These are phyloP conservation scores for Hanseniaspora meyeri DNA, from an alignment of 805 yeast species.

Conservation along the genomic window DNA sequence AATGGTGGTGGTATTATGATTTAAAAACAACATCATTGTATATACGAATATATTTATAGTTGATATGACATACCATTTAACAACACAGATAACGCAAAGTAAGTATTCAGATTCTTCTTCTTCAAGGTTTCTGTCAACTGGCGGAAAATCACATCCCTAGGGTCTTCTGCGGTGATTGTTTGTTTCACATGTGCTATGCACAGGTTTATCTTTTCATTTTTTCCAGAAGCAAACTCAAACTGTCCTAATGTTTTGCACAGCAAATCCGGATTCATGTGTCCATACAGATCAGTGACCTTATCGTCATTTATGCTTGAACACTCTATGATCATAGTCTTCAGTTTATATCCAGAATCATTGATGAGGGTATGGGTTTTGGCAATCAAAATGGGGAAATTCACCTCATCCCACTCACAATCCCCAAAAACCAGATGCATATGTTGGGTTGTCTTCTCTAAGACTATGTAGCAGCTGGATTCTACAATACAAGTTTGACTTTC, in stretches of 20 bases:
- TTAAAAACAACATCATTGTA: not conserved
- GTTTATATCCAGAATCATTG: slow-evolving; percentile 28
- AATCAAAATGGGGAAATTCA: slow-evolving; percentile 42
- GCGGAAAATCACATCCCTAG: not conserved
- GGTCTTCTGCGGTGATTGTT: not conserved
- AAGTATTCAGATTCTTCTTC: not conserved
- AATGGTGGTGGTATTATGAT: slow-evolving; percentile 66
- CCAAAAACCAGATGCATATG: slow-evolving; percentile 56
- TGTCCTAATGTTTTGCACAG: slow-evolving; percentile 44
- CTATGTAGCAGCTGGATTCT: slow-evolving; percentile 47
- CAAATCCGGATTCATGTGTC: slow-evolving; percentile 64
- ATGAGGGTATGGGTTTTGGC: slow-evolving; percentile 31
- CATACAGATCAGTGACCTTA: slow-evolving; percentile 43
- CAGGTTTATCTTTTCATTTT: slow-evolving; percentile 17
- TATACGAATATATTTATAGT: not conserved
- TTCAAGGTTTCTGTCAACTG: not conserved
- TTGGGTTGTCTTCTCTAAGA: slow-evolving; percentile 25
- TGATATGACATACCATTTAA: slow-evolving; percentile 4
- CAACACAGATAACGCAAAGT: slow-evolving; percentile 4
- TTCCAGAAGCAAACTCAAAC: slow-evolving; percentile 13
- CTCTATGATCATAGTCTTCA: slow-evolving; percentile 57
- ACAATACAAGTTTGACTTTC: slow-evolving; percentile 16
- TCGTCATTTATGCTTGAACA: slow-evolving; percentile 46
- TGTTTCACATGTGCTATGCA: slow-evolving; percentile 17
- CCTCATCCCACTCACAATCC: slow-evolving; percentile 61